Evolutionary conservation across 2,329 filamentous ascomycete genomes (phyloP), one percentile per base, ranked within the genome.

Genomic region (Diaporthe sp.): DNA sequence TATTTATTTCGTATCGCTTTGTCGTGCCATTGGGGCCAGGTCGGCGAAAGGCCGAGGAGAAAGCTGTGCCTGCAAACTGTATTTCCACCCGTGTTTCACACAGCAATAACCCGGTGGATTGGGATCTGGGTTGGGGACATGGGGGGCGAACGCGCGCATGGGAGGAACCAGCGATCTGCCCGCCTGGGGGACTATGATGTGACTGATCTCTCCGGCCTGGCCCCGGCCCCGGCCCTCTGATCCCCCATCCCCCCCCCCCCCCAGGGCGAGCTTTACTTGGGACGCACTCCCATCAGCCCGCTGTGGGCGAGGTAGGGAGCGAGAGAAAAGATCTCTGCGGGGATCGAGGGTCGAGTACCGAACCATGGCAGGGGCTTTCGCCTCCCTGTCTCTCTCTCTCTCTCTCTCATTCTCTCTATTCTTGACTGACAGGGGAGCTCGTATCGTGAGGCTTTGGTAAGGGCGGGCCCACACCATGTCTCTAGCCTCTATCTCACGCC

Each of bases 71-170:
- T 68, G 65, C 65, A 34, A 70, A 70, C 49, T 42, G n/a, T 55
- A 70, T 70, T 22, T 42, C 13, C 49, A 17, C 28, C 34, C 34
- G 65, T 55, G 65, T 70, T 70, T 70, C 65, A 70, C 34, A 28
- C 13, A 68, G 31, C n/a, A 42, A 55, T 70, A 70, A 70, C 65
- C 65, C 65, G 65, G n/a, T 55, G 49, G 65, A 28, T 53, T 70
- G 46, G 65, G 65, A 55, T 70, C 34, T 53, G 34, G 49, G 49
- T 28, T 53, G 34, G n/a, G 31, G 46, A n/a, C 42, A 28, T 17
- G n/a, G 25, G 61, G 42, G 15, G 4, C 37, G 37, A 39, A 39
- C 37, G 37, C 37, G 37, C 37, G 37, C 37, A 39, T 39, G 37
- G 65, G 65, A 51, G 46, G 46, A 51, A 53, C 61, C 65, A 53